Base-by-base conservation (phyloP, 345 rosid genomes). In the Eucalyptus sp. region DNA sequence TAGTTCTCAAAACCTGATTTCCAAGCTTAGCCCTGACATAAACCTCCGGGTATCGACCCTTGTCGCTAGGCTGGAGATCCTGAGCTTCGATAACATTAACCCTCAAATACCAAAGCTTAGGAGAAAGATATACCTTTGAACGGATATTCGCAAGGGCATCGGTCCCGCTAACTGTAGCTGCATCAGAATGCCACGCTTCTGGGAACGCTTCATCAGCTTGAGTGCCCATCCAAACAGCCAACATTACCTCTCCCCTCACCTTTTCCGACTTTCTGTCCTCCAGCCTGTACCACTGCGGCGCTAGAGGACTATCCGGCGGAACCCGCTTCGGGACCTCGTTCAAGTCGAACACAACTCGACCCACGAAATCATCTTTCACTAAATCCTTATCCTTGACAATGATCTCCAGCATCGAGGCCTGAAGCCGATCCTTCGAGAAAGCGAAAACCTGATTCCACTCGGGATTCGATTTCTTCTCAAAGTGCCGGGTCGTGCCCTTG, bases 131-230 rank as follows among this genome's bases (percentile, higher is more conserved):
- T 14, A 97, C 99, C 94, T 97, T 97, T 3, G 99, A 97, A 5
- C 99, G 93, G 86, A 97, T 94, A 91, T 96, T 96, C 1, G 98
- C 96, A 71, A 97, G 94, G 79, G 94, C 95, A 86, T 97, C 99
- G 27, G 91, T 88, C 43, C 99, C 99, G 88, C 95, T 94, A 56
- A 97, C 95, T 10, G 97, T 90, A 15, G 98, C 99, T 8, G 99
- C 99, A 94, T 97, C 99, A 2, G 99, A 97, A 88, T 97, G 99
- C 98, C 99, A 97, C 12, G 99, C 99, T 86, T 97, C 99, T 50
- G 99, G 98, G 91, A 97, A 97, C n/a, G 99, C 99, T 91, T 97
- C 99, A 90, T 97, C 99, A 12, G 99, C 99, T 91, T 96, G 99
- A 60, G 98, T 97, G 83, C 99, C 99, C 95, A 96, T 95, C 99